Evolutionary conservation across 805 yeast species (phyloP).

Genomic region (Zygosaccharomyces pseudorouxii): DNA sequence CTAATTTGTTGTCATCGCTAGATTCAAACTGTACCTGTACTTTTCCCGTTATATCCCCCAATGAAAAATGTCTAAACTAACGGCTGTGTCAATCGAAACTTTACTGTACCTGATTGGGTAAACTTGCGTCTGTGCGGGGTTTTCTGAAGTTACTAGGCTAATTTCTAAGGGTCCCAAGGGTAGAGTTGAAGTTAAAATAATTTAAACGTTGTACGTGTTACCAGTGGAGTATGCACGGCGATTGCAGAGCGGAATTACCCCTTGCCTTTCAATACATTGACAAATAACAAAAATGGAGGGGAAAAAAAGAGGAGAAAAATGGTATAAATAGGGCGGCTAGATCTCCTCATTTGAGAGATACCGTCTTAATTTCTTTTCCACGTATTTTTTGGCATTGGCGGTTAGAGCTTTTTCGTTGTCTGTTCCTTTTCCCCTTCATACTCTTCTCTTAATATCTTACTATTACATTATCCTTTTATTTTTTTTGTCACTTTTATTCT

Average conservation of each 20-base stretch:
- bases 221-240: not conserved
- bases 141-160: not conserved
- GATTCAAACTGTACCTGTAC: not conserved
- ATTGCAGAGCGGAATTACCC: not conserved
- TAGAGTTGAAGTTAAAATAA: not conserved
- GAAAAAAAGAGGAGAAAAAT: not conserved
- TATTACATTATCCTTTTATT: not conserved
- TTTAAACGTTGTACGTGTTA: not conserved
- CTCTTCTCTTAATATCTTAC: not conserved
- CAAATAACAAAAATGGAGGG: not conserved
- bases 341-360: not conserved
- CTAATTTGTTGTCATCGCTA: not conserved
- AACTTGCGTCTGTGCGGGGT: not conserved
- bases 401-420: not conserved
- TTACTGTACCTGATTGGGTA: not conserved
- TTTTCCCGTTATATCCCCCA: not conserved
- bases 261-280: not conserved
- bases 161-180: not conserved
- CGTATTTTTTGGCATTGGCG: not conserved
- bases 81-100: conserved; percentile 8
- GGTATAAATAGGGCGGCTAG: conserved; percentile 8
- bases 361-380: not conserved
- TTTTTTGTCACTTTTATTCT: not conserved
- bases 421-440: not conserved
- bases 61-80: not conserved